Base-by-base conservation (phyloP, 2,329 filamentous ascomycete species). In the Aureobasidium sp. region DNA sequence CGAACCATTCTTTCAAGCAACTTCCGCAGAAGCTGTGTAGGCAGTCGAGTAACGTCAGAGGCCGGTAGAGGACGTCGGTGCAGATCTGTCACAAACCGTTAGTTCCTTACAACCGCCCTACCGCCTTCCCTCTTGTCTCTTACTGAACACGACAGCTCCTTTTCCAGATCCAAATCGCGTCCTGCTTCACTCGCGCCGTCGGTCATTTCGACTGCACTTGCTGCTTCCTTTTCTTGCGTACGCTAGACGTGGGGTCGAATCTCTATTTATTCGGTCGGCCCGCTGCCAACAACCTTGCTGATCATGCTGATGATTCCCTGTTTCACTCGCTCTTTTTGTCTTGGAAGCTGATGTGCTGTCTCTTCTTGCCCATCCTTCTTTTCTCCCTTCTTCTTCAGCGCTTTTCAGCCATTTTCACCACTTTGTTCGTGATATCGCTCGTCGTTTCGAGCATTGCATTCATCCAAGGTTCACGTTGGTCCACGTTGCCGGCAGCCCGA, bases 1-100 rank as follows among this genome's bases (percentile, higher is more conserved):
- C 79, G 73, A 97, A 99, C 94, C 94, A 99, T 78, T 96, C 91
- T 75, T 96, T 96, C 63, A 97, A 76, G 72, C 94, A 99, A 42
- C 90, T 89, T 66, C 92, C 94, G 79, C 94, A 99, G 76, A 95
- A 99, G 49, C 93, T 97, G 63, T 74, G 72, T 31, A 75, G 67
- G 64, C 73, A 74, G 67, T 75, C 72, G 66, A 75, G 73, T 47
- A 74, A 68, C 22, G 74, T 74, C 51, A 75, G 67, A 29, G 74
- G 74, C 65, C 75, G 73, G 67, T 72, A 73, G 49, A 75, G 69
- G 63, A 75, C 84, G 75, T 97, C 94, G 69, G 93, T 96, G 80
- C 94, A 99, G 71, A 99, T 99, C 92, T 97, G 57, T 59, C 20
- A 51, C 20, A 15, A 36, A 25, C 57, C 45, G 57, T 60, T 39